phyloP scores from a whole-genome alignment of 495 filamentous ascomycete species.

The Penicillium fimorum region DNA sequence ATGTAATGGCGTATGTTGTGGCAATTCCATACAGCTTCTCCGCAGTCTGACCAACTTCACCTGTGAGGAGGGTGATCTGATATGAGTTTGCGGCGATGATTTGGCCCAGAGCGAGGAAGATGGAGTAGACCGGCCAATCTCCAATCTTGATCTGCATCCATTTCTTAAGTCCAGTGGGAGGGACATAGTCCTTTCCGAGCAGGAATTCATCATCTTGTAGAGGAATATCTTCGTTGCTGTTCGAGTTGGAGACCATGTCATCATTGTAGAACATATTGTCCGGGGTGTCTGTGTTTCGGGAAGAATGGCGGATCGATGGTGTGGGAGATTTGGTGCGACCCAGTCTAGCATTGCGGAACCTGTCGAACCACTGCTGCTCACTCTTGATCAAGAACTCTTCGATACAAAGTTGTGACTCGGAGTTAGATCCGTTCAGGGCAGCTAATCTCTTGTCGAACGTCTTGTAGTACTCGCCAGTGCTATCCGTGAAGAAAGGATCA shows the following conservation, averaged over 20 bases:
- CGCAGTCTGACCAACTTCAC: constrained; percentile 60
- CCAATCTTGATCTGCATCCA: constrained; percentile 47
- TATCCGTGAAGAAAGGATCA: constrained; percentile 69
- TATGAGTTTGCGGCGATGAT: constrained; percentile 71
- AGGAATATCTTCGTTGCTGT: constrained; percentile 26
- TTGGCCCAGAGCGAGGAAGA: constrained; percentile 63
- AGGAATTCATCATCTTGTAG: constrained; percentile 53
- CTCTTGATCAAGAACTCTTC: constrained; percentile 65
- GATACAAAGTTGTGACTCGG: constrained; percentile 60
- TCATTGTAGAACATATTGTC: constrained; percentile 36
- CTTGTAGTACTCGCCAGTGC: constrained; percentile 59
- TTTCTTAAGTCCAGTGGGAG: constrained; percentile 62
- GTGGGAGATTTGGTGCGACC: constrained; percentile 47
- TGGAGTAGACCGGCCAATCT: constrained; percentile 73
- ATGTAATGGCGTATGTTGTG: constrained; percentile 61
- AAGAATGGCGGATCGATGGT: constrained; percentile 40
- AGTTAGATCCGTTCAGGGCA: constrained; percentile 55
- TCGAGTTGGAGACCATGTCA: constrained; percentile 29
- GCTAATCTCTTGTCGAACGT: constrained; percentile 59
- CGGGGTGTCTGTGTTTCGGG: constrained; percentile 33
- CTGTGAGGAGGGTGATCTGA: constrained; percentile 67
- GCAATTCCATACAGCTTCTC: constrained; percentile 66
- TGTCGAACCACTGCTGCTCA: constrained; percentile 68
- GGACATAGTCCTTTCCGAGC: constrained; percentile 62
- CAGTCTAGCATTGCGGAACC: constrained; percentile 57